Base-by-base conservation (phyloP, 2,329 filamentous ascomycete genomes). In the Teratosphaeria destructans region DNA sequence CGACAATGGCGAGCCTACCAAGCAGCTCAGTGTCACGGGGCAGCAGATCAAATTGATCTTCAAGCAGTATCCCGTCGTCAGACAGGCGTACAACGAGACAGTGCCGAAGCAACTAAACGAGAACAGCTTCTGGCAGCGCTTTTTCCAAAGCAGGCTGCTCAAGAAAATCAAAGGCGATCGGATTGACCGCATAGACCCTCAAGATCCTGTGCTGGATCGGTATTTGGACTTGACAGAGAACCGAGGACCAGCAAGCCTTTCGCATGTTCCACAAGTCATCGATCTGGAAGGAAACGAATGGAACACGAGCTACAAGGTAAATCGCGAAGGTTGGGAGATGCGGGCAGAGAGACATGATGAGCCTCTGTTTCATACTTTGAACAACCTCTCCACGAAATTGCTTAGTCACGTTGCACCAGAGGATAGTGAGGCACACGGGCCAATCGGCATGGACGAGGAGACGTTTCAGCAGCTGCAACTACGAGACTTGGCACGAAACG, bases 1-100 rank as follows among this genome's bases (percentile, higher is more conserved):
- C 60, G 68, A 68, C 52, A 65, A 87, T 5, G 85, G 89, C 59
- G 85, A 90, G 65, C 66, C 71, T 6, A 85, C 87, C 12, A 81
- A 87, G 53, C 90, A 88, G 73, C 79, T 96, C 66, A 92, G 89
- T 68, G 87, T 99, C 63, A 94, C 85, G 65, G 87, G 90, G 61
- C 92, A 96, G 74, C 92, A 97, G 74, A 90, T 97, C 57, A 88
- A 92, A 69, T 84, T 95, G 70, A 94, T 99, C 57, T 92, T 99
- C 74, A 85, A 83, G 61, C 94, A 97, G 72, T 93, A 99, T 73
- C 91, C 94, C 1, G 79, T 99, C 0, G 87, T 99, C 61, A 89
- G 90, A 71, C 85, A 86, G 23, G 89, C 95, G 6, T 97, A 96
- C 74, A 90, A 97, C 70, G 92, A 96, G 70, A 90, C 92, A 65